A percentile compares a stretch with the other conserved stretches of the same genome.
Conservation (phyloP, 176 grass and related monocot genomes). For the Triticum dicoccoides region DNA sequence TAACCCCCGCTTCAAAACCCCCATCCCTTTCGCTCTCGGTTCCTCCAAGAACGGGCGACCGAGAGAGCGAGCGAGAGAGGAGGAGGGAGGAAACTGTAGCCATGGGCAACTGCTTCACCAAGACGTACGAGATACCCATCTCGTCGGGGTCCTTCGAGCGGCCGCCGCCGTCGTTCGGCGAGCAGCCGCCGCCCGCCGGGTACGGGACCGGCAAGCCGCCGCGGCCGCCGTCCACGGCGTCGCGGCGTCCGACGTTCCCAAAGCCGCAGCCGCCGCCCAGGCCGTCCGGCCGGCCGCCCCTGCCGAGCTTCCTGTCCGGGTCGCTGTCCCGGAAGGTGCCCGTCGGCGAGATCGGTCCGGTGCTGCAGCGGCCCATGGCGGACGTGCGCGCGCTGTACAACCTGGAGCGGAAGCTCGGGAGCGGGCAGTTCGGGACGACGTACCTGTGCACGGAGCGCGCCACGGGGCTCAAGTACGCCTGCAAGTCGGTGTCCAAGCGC, state of each 20-base stretch:
- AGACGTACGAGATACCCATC: slow-evolving; percentile 60
- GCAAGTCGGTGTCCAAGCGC: slow-evolving; percentile 88
- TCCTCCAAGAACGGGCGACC: not conserved
- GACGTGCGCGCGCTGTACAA: slow-evolving; percentile 53
- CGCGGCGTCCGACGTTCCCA: not conserved
- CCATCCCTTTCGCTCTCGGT: not conserved
- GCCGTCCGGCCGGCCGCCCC: not conserved
- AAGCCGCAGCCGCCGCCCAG: not conserved
- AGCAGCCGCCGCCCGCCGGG: not conserved
- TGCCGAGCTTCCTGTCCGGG: slow-evolving; percentile 11
- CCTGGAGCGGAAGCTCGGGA: slow-evolving; percentile 69
- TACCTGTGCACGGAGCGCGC: slow-evolving; percentile 74
- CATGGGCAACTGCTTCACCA: slow-evolving; percentile 76
- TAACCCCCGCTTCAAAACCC: slow-evolving; percentile 21
- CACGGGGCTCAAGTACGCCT: slow-evolving; percentile 57
- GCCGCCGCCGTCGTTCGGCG: not conserved
- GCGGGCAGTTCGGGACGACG: slow-evolving; percentile 79
- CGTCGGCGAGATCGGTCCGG: not conserved
- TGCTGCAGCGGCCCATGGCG: slow-evolving; percentile 57
- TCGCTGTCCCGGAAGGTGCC: not conserved
- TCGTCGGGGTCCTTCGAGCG: not conserved
- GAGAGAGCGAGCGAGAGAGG: not conserved
- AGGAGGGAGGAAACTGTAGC: not conserved
- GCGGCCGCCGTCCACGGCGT: not conserved
- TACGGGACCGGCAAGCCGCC: not conserved